A percentile compares a stretch with the other conserved stretches of the same genome.
These are phyloP conservation scores for Neofusicoccum laricinum DNA, from an alignment of 2,329 filamentous ascomycete genomes.

Conservation along the genomic window DNA sequence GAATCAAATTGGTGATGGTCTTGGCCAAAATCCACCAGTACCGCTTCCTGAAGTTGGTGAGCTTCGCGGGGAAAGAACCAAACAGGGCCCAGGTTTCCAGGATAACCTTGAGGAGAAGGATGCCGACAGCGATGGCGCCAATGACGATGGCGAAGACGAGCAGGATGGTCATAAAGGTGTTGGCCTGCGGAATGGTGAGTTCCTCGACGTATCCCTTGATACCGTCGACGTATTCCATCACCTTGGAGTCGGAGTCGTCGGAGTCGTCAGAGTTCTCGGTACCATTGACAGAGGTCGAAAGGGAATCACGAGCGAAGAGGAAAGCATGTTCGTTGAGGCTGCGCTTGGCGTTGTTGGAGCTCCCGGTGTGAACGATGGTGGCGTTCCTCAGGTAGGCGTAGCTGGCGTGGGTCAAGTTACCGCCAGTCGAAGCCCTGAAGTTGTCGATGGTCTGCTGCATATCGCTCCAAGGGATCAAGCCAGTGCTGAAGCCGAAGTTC, in stretches of 20 bases:
- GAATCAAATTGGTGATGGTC: slow-evolving; percentile 83
- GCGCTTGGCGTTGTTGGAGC: slow-evolving; percentile 55
- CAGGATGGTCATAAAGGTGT: slow-evolving; percentile 95
- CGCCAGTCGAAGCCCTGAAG: slow-evolving; percentile 78
- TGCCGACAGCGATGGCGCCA: slow-evolving; percentile 76
- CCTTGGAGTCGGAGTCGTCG: slow-evolving; percentile 23
- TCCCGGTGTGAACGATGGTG: slow-evolving; percentile 66
- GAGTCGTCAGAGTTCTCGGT: slow-evolving; percentile 24
- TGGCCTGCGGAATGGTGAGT: slow-evolving; percentile 78
- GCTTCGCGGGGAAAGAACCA: slow-evolving; percentile 74
- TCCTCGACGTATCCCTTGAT: slow-evolving; percentile 82
- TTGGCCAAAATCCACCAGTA: slow-evolving; percentile 94
- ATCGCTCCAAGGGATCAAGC: slow-evolving; percentile 75
- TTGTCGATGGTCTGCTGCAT: slow-evolving; percentile 81
- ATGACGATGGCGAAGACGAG: slow-evolving; percentile 85
- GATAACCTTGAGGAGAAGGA: slow-evolving; percentile 86
- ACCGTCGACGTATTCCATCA: slow-evolving; percentile 62
- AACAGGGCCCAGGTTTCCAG: slow-evolving; percentile 91
- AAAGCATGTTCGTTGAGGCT: slow-evolving; percentile 29
- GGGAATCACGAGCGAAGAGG: slow-evolving; percentile 37
- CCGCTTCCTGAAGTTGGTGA: slow-evolving; percentile 85
- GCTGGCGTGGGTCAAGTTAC: slow-evolving; percentile 79
- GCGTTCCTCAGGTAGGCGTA: slow-evolving; percentile 71
- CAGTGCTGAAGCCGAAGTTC: slow-evolving; percentile 91
- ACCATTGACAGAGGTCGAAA: slow-evolving; percentile 33